Conservation (phyloP, 2,329 filamentous ascomycete genomes). For the Cryphonectria parasitica region DNA sequence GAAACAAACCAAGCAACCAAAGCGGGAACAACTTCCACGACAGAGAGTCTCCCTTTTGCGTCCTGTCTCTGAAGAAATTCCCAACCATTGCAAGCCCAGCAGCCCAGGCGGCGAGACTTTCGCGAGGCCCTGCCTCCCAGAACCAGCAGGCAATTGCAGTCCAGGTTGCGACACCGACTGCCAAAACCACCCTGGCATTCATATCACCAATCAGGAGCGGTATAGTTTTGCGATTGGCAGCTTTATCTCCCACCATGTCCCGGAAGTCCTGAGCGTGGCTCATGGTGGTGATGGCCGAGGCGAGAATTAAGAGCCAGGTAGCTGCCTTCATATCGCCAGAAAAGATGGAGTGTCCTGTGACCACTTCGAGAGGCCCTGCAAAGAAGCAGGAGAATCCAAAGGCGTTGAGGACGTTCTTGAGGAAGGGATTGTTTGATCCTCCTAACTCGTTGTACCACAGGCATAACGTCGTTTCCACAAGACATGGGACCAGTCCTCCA, state of each 20-base stretch:
- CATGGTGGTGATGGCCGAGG: background rate
- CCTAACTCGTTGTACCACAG: background rate
- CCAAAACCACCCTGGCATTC: background rate
- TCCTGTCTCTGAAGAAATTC: background rate
- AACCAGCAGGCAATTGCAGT: background rate
- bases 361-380: slow-evolving; percentile 9
- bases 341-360: background rate
- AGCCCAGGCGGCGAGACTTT: background rate
- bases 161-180: background rate
- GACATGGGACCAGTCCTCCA: background rate
- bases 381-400: slow-evolving; percentile 10
- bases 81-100: background rate
- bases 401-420: slow-evolving; percentile 5
- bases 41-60: background rate
- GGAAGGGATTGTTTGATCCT: background rate
- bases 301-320: slow-evolving; percentile 4
- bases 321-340: slow-evolving; percentile 2
- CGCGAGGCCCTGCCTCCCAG: background rate
- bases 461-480: background rate
- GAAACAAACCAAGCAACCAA: background rate
- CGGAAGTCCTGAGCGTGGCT: slow-evolving; percentile 3
- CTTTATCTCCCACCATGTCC: background rate
- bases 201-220: background rate
- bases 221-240: background rate
- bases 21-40: slow-evolving; percentile 1